phyloP scores from a whole-genome alignment of 2,329 filamentous ascomycete species.

The Pezicula carpinea region DNA sequence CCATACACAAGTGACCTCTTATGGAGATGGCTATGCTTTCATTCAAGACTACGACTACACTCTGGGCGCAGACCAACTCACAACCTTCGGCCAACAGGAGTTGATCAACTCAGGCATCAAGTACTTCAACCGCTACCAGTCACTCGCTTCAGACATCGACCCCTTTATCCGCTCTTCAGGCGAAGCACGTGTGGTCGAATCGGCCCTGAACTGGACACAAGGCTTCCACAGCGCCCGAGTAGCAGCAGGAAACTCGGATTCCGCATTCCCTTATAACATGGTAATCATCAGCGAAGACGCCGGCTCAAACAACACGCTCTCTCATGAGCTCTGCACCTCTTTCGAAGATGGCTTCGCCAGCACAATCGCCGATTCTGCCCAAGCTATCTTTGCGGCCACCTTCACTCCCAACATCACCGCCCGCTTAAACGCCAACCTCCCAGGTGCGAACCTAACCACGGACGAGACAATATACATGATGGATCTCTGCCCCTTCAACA shows the following conservation, averaged over 20 bases:
- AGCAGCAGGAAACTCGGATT: slow-evolving; percentile 33
- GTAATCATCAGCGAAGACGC: slow-evolving; percentile 65
- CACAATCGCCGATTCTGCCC: slow-evolving; percentile 43
- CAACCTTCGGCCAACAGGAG: slow-evolving; percentile 61
- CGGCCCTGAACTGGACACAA: slow-evolving; percentile 68
- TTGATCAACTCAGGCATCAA: slow-evolving; percentile 70
- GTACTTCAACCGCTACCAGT: slow-evolving; percentile 69
- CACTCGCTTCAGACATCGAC: slow-evolving; percentile 49
- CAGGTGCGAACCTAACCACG: slow-evolving; percentile 59
- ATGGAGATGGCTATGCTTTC: slow-evolving; percentile 63
- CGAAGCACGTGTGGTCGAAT: slow-evolving; percentile 67
- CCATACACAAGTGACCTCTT: slow-evolving; percentile 49
- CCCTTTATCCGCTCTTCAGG: slow-evolving; percentile 72
- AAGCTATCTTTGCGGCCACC: slow-evolving; percentile 52
- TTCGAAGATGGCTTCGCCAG: slow-evolving; percentile 60
- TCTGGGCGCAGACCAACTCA: slow-evolving; percentile 66
- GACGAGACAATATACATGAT: slow-evolving; percentile 68
- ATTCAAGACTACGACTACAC: slow-evolving; percentile 66
- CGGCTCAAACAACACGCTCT: slow-evolving; percentile 75
- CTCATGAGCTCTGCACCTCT: slow-evolving; percentile 63
- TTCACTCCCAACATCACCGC: slow-evolving; percentile 66
- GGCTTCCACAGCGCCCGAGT: slow-evolving; percentile 58
- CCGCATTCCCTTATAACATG: slow-evolving; percentile 47
- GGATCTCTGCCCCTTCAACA: slow-evolving; percentile 85
- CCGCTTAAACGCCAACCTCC: slow-evolving; percentile 65